Conservation (phyloP, 2,329 filamentous ascomycete genomes). For the Trichoderma oligosporum region DNA sequence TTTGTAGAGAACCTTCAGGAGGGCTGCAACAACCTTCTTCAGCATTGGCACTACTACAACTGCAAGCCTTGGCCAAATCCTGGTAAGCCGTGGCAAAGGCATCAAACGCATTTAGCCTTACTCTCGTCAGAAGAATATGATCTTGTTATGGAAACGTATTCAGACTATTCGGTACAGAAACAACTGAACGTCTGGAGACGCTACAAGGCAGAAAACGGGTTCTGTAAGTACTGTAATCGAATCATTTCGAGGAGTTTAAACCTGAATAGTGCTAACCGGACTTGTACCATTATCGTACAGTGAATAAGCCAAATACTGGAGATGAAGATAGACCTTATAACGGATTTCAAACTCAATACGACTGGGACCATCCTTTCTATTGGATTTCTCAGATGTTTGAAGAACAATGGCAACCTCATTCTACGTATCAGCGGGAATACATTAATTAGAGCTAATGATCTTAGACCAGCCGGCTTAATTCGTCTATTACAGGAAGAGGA, state of each 20-base stretch:
- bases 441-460: not conserved
- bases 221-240: conserved; percentile 20
- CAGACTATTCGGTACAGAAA: conserved; percentile 22
- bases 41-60: conserved; percentile 51
- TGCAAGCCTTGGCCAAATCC: conserved; percentile 29
- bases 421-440: conserved; percentile 30
- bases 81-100: conserved; percentile 28
- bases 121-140: conserved; percentile 33
- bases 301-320: not conserved
- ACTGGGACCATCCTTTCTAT: conserved; percentile 42
- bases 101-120: conserved; percentile 28
- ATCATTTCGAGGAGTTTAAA: not conserved
- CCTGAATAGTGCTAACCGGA: not conserved
- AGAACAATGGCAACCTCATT: conserved; percentile 37
- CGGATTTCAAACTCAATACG: conserved; percentile 27
- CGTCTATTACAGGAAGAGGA: no score
- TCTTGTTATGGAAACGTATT: conserved; percentile 33
- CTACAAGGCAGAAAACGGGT: conserved; percentile 27
- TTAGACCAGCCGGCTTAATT: no score
- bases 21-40: conserved; percentile 44
- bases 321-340: conserved; percentile 20
- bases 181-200: conserved; percentile 29
- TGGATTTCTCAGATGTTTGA: conserved; percentile 48
- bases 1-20: conserved; percentile 45
- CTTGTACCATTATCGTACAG: conserved; percentile 1